Evolutionary conservation across 106 monocot species (phyloP), one percentile per base, ranked within the genome.

Genomic region (Apostasia ramifera): DNA sequence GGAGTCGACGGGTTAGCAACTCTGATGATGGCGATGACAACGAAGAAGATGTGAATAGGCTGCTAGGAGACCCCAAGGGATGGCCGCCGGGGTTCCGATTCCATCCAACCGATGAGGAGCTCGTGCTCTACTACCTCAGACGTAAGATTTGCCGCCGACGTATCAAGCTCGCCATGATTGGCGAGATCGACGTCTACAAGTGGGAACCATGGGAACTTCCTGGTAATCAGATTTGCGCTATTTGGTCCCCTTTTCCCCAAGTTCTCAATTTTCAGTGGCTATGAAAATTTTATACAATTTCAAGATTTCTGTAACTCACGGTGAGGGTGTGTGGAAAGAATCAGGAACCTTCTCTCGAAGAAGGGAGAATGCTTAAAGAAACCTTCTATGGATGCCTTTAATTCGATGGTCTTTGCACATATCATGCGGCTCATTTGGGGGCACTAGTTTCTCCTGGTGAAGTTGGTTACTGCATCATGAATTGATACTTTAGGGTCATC

Each of bases 61-160:
- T 47, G 65, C 13, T 65, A 9, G 65, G 26, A 47, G 65, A 48
- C 2, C 4, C 62, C 42, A 62, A 59, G 41, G 52, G 71, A 6
- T 88, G 86, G 91, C 86, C 95, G 1, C 86, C 92, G 3, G 95
- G 95, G 40, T 88, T 92, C 74, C 79, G 95, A 42, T 95, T 95
- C 76, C 92, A 92, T 49, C 95, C 95, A n/a, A 95, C 95, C 38
- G 95, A 95, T 77, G 92, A 89, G 84, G 95, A 95, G 78, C 80
- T 95, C n/a, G 86, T 95, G 11, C 67, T 92, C 64, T 89, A 82
- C 77, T 95, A 92, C 67, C 91, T 95, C 41, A 95, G 92, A 82
- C 80, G 95, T 67, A 92, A 86, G 92, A 79, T 92, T 74, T 84
- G 78, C 78, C 49, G 84, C 55, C 83, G 80, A 39, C 70, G 76